phyloP scores from a whole-genome alignment of 2,329 filamentous ascomycete genomes.

The Exserohilum rostratum region DNA sequence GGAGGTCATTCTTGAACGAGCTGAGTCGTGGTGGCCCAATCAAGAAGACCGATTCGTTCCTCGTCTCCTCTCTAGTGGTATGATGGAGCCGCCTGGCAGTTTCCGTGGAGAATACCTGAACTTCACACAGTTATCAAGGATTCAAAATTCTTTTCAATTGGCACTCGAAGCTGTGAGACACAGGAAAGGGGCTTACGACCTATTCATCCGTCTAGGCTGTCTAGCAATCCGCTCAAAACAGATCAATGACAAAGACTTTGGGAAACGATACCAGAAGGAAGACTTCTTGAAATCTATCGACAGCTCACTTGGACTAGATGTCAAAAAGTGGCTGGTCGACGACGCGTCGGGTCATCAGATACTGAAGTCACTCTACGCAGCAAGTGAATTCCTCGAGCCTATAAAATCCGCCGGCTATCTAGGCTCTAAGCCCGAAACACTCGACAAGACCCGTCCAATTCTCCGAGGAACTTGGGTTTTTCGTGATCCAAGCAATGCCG shows the following conservation, averaged over 20 bases:
- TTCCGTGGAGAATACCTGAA: conserved; percentile 28
- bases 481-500: conserved; percentile 27
- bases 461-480: conserved; percentile 41
- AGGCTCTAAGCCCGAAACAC: conserved; percentile 20
- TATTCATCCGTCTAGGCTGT: conserved; percentile 36
- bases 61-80: conserved; percentile 7
- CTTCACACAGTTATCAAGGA: conserved; percentile 12
- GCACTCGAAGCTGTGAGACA: conserved; percentile 31
- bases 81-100: conserved; percentile 29
- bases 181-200: conserved; percentile 35
- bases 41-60: conserved; percentile 26
- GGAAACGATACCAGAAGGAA: conserved; percentile 18
- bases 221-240: conserved; percentile 27
- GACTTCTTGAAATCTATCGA: conserved; percentile 25
- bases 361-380: conserved; percentile 24
- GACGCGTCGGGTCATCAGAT: conserved; percentile 28
- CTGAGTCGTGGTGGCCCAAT: conserved; percentile 38
- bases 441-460: conserved; percentile 28
- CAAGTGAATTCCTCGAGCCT: conserved; percentile 32
- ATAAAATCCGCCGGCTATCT: conserved; percentile 25
- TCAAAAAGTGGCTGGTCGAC: conserved; percentile 34
- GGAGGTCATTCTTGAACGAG: conserved; percentile 23
- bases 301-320: conserved; percentile 10
- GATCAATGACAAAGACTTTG: conserved; percentile 17
- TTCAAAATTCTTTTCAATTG: conserved; percentile 25